Percentiles rank a stretch among this genome's conserved stretches.
phyloP scores from a whole-genome alignment of 2,329 filamentous ascomycete genomes.

The Trichophyton verrucosum region DNA sequence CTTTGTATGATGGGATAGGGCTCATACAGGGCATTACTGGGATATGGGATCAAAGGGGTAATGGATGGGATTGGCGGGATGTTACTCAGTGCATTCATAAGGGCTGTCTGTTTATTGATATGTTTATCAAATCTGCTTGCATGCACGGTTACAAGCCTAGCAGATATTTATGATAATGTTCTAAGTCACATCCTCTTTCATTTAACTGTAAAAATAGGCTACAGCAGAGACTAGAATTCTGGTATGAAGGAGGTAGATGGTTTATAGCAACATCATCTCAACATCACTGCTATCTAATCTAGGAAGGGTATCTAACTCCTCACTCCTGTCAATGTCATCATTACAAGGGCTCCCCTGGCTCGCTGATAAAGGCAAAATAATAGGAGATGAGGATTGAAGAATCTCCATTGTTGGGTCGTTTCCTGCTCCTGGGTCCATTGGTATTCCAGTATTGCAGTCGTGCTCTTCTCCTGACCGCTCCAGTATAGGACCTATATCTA shows the following conservation, averaged over 20 bases:
- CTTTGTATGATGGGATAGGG: not conserved
- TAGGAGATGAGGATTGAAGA: not conserved
- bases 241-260: not conserved
- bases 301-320: not conserved
- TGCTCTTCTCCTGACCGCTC: not conserved
- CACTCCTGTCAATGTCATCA: not conserved
- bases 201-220: too few species aligned
- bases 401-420: not conserved
- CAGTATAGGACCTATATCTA: not conserved
- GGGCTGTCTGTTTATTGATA: not conserved
- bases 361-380: not conserved
- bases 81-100: not conserved
- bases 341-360: not conserved
- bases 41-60: not conserved
- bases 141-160: too few species aligned
- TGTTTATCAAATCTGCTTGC: not conserved
- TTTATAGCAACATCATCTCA: not conserved
- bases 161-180: too few species aligned
- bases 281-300: not conserved
- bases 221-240: too few species aligned
- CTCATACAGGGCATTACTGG: not conserved
- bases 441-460: not conserved
- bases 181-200: too few species aligned
- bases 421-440: not conserved
- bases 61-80: not conserved